phyloP scores from a whole-genome alignment of 345 rosid genomes.

The Murraya koenigii region DNA sequence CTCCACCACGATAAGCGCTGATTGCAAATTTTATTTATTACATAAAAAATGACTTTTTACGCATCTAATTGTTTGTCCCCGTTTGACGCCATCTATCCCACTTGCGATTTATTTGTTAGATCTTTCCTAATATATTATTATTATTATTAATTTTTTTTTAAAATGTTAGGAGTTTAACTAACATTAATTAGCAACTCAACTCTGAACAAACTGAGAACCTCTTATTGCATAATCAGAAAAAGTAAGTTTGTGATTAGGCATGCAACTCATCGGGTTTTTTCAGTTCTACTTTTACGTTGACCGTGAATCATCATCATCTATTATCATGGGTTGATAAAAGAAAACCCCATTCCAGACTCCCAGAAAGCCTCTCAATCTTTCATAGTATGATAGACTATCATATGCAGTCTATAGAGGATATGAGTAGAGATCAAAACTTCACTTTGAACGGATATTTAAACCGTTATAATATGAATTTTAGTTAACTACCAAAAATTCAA shows the following conservation, averaged over 20 bases:
- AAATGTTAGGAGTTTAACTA: not conserved
- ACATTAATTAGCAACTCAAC: not conserved
- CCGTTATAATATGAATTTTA: too few species aligned
- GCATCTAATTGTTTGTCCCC: slow-evolving; percentile 13
- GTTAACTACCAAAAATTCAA: too few species aligned
- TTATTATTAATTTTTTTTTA: too few species aligned
- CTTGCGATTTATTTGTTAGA: slow-evolving; percentile 3
- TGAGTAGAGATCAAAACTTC: too few species aligned
- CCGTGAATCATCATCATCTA: not conserved
- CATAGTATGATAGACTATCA: too few species aligned
- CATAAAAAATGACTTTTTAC: not conserved
- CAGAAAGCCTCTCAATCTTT: not conserved
- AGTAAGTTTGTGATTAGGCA: too few species aligned
- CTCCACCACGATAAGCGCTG: slow-evolving; percentile 17
- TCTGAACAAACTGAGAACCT: not conserved
- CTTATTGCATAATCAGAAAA: too few species aligned
- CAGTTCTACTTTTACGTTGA: not conserved
- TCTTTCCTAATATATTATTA: too few species aligned
- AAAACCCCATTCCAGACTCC: not conserved
- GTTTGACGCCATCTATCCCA: slow-evolving; percentile 8
- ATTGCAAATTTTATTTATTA: not conserved
- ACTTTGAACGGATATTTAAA: too few species aligned
- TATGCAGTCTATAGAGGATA: too few species aligned
- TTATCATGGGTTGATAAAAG: too few species aligned
- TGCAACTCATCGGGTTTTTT: not conserved